A percentile compares a stretch with the other conserved stretches of the same genome.
Conservation (phyloP, 116 monocot genomes). For the Zostera marina region DNA sequence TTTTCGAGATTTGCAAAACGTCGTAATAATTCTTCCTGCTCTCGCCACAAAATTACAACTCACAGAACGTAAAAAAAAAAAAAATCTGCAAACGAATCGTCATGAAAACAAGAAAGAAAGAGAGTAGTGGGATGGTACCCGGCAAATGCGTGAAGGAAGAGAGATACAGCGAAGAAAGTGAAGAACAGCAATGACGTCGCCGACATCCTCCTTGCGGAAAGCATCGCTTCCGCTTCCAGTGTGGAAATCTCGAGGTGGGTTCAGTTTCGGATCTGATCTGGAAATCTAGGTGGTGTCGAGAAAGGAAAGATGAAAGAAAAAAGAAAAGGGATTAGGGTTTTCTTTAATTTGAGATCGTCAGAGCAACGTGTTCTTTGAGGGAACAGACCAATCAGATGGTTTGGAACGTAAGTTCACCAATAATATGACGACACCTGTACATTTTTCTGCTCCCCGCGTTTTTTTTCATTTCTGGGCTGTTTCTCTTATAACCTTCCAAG, state of each 20-base stretch:
- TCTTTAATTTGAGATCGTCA: not conserved
- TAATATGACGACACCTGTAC: too few species aligned
- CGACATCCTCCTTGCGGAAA: not conserved
- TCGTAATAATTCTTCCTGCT: conserved; percentile 93
- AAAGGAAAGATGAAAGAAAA: not conserved
- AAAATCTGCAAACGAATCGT: not conserved
- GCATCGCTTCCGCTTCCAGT: not conserved
- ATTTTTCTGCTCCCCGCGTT: too few species aligned
- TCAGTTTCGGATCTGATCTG: too few species aligned
- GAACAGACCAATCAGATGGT: too few species aligned
- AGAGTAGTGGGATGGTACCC: conserved; percentile 23
- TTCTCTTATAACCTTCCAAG: too few species aligned
- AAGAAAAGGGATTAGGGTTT: not conserved
- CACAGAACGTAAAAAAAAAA: not conserved
- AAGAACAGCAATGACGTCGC: not conserved
- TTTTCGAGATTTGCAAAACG: conserved; percentile 61
- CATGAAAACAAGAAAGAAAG: not conserved
- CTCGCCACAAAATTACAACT: conserved; percentile 1
- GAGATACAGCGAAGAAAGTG: conserved; percentile 15
- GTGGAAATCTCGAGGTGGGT: not conserved
- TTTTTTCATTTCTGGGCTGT: too few species aligned
- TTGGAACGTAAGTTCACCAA: too few species aligned
- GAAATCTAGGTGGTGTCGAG: not conserved
- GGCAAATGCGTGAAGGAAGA: conserved; percentile 12
- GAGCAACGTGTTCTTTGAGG: too few species aligned